These are phyloP conservation scores for Ampelomyces quisqualis DNA, from an alignment of 2,329 filamentous ascomycete genomes.

Conservation along the genomic window DNA sequence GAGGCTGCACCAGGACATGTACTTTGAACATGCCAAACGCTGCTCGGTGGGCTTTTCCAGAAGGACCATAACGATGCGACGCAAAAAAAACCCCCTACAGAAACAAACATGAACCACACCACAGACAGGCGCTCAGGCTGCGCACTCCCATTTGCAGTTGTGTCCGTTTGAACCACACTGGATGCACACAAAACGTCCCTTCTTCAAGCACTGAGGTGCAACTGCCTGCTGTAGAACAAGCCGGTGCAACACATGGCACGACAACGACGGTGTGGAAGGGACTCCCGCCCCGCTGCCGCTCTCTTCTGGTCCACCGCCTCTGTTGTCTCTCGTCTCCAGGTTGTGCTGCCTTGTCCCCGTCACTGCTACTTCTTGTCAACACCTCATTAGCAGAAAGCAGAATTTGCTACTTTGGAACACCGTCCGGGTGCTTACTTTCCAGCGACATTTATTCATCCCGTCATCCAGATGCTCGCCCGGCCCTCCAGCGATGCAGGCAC, in stretches of 20 bases:
- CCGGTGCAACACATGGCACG: slow-evolving; percentile 1
- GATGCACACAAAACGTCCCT: background rate
- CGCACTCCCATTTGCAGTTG: background rate
- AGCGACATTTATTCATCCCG: slow-evolving; percentile 20
- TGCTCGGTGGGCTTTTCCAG: too few species aligned
- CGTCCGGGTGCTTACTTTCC: slow-evolving; percentile 20
- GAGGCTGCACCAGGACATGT: slow-evolving; percentile 5
- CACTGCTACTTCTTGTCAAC: slow-evolving; percentile 20
- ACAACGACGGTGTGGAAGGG: background rate
- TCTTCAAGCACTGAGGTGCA: background rate
- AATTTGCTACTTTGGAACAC: slow-evolving; percentile 23
- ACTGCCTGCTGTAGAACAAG: background rate
- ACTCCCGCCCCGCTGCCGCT: background rate
- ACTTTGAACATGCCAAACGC: background rate
- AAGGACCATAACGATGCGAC: too few species aligned
- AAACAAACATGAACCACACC: too few species aligned
- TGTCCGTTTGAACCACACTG: background rate
- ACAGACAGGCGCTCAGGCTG: too few species aligned
- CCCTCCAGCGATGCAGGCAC: slow-evolving; percentile 41
- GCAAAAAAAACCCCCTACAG: too few species aligned
- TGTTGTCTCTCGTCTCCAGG: background rate
- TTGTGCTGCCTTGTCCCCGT: slow-evolving; percentile 7
- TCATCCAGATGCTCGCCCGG: slow-evolving; percentile 36
- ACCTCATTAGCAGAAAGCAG: slow-evolving; percentile 24
- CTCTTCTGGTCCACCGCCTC: background rate